These are phyloP conservation scores for Colletotrichum sp. DNA, from an alignment of 2,329 filamentous ascomycete species.

Conservation along the genomic window DNA sequence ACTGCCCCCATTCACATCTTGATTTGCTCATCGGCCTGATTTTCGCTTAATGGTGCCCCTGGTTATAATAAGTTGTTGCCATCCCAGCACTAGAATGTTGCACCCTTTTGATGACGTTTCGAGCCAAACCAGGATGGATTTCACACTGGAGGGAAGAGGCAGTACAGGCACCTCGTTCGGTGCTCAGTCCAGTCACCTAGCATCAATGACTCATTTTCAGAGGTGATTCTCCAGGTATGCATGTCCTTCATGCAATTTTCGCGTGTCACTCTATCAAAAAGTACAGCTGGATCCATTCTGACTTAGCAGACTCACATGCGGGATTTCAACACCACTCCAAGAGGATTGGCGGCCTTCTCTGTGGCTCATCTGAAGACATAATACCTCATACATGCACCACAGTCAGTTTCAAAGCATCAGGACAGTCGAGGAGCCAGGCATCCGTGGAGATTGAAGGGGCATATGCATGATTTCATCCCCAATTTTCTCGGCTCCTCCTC, in stretches of 20 bases:
- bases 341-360: not conserved
- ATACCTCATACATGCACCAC: not conserved
- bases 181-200: not conserved
- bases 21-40: no score
- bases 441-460: not conserved
- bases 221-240: not conserved
- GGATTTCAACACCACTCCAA: not conserved
- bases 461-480: not conserved
- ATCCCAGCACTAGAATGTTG: no score
- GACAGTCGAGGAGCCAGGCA: not conserved
- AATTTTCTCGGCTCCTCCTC: not conserved
- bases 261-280: not conserved
- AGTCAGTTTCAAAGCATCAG: not conserved
- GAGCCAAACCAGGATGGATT: no score
- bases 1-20: no score
- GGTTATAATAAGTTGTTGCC: no score
- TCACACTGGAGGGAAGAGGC: no score
- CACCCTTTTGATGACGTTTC: no score
- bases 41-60: no score
- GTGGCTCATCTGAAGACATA: not conserved
- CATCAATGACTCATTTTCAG: not conserved
- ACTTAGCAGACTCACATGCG: not conserved
- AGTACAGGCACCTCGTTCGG: not conserved
- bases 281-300: not conserved
- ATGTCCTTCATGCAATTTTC: not conserved